These are phyloP conservation scores for Aureobasidium sp. DNA, from an alignment of 2,329 filamentous ascomycete species.

Conservation along the genomic window DNA sequence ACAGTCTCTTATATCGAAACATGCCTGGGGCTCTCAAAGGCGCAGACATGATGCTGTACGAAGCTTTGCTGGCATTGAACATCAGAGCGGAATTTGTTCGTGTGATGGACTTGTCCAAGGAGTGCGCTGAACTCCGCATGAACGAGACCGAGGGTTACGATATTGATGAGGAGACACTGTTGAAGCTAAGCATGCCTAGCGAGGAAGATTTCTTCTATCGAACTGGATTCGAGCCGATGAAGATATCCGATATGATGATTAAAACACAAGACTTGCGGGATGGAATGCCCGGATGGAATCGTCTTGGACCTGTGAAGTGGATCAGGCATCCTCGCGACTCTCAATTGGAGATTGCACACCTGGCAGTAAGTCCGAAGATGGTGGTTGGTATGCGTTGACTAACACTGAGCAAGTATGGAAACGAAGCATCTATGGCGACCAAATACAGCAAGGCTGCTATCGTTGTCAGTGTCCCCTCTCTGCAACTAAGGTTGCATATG, in stretches of 20 bases:
- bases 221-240: neutral
- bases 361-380: neutral
- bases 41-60: constrained; percentile 21
- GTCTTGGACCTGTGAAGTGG: neutral
- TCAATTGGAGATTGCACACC: neutral
- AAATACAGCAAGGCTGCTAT: constrained; percentile 5
- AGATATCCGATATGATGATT: neutral
- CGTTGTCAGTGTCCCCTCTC: neutral
- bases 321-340: neutral
- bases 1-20: constrained; percentile 11
- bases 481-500: neutral
- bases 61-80: constrained; percentile 14
- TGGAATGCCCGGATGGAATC: neutral
- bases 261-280: neutral
- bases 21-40: constrained; percentile 21
- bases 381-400: neutral
- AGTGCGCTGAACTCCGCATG: neutral
- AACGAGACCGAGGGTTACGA: neutral
- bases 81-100: neutral
- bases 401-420: neutral
- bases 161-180: neutral
- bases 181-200: neutral
- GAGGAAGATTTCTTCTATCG: neutral
- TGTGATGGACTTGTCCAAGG: neutral
- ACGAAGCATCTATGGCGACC: neutral